A percentile compares a stretch with the other conserved stretches of the same genome.
These are phyloP conservation scores for Acanthamoeba sp. DNA, from an alignment of 208 protist species.

Conservation along the genomic window DNA sequence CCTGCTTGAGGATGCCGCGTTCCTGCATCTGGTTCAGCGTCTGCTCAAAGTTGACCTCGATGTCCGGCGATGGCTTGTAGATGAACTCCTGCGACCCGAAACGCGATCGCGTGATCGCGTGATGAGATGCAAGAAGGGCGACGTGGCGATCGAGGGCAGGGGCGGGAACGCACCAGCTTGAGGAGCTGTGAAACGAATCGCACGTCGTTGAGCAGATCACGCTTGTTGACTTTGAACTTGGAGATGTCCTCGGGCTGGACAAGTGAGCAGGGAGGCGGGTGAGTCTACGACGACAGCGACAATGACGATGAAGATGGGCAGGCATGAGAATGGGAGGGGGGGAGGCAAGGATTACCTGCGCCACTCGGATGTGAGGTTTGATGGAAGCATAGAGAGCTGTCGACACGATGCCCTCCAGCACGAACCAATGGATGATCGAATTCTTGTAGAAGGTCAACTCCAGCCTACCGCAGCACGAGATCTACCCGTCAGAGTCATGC, in stretches of 20 bases:
- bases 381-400: constrained; percentile 53
- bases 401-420: constrained; percentile 60
- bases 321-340: too few relatives aligned
- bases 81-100: constrained; percentile 65
- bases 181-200: constrained; percentile 40
- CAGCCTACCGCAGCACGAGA: not conserved
- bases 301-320: too few relatives aligned
- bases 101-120: too few relatives aligned
- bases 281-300: not conserved
- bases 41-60: constrained; percentile 51
- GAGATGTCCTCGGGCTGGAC: not conserved
- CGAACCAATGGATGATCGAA: constrained; percentile 69
- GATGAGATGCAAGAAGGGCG: too few relatives aligned
- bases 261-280: not conserved
- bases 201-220: constrained; percentile 15
- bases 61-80: constrained; percentile 62
- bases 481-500: not conserved
- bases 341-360: not conserved
- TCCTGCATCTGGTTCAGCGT: constrained; percentile 39
- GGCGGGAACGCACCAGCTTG: not conserved
- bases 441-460: constrained; percentile 75
- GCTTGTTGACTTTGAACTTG: constrained; percentile 42
- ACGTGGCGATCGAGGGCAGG: not conserved
- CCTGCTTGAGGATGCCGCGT: constrained; percentile 36
- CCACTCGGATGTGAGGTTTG: constrained; percentile 25